Evolutionary conservation across 345 rosid species (phyloP).

Genomic region (Viola odorata): DNA sequence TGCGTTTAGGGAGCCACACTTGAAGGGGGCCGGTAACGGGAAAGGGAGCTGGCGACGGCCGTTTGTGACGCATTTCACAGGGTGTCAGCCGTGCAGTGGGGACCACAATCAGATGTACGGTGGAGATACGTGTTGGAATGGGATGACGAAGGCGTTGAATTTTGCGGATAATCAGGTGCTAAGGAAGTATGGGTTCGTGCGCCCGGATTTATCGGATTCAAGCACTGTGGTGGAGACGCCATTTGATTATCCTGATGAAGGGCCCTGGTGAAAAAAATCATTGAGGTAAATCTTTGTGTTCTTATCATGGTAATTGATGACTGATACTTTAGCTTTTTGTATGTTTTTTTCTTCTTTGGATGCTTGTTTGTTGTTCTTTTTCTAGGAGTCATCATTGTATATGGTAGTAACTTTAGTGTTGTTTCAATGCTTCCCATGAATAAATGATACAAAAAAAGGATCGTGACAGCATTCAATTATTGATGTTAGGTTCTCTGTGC

Average conservation of each 20-base stretch:
- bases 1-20: slow-evolving; percentile 46
- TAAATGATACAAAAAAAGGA: neutral
- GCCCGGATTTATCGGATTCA: slow-evolving; percentile 55
- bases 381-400: no score
- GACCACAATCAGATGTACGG: slow-evolving; percentile 68
- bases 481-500: no score
- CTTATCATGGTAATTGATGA: neutral
- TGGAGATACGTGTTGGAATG: slow-evolving; percentile 68
- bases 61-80: slow-evolving; percentile 84
- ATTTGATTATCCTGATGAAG: slow-evolving; percentile 77
- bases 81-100: slow-evolving; percentile 95
- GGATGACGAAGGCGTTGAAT: slow-evolving; percentile 80
- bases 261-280: slow-evolving; percentile 46
- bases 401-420: no score
- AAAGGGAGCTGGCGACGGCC: slow-evolving; percentile 67
- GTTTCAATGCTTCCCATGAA: no score
- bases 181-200: slow-evolving; percentile 69
- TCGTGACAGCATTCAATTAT: neutral
- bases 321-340: no score
- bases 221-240: slow-evolving; percentile 48
- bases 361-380: no score
- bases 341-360: no score
- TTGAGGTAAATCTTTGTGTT: neutral
- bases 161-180: slow-evolving; percentile 96
- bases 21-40: slow-evolving; percentile 47